Base-by-base conservation (phyloP, 164 flowering plant species). In the Buxus sempervirens region DNA sequence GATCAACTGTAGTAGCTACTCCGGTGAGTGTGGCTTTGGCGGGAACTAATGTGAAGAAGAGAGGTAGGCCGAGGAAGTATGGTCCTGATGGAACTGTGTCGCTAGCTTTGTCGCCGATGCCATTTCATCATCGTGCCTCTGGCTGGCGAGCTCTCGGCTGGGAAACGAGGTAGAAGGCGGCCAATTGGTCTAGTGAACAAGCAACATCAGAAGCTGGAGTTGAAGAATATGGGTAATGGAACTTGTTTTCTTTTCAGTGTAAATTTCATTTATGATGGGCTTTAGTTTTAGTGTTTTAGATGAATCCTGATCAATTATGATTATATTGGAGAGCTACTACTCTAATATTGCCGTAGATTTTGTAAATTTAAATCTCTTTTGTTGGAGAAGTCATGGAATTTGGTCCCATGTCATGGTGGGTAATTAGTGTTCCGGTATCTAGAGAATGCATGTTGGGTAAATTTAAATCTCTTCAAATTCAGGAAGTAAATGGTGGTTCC, bases 1-100 rank as follows among this genome's bases (percentile, higher is more conserved):
- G 82, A 63, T 68, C 84, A 55, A 49, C 81, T 59, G 60, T 78
- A 23, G 64, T 74, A 55, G 58, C 83, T 63, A 58, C 73, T 14
- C 51, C 79, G n/a, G 69, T 68, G 65, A 74, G 63, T 27, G 51
- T 45, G 51, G 51, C 51, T 10, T 45, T 45, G 18, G 51, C 51
- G 18, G 38, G 38, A 32, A 32, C 38, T 7, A 45, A 15, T 41
- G 51, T 66, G 90, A 96, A 91, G 86, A 96, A 90, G 80, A 87
- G 97, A 75, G 98, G 98, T n/a, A 82, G 98, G 70, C 98, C 98
- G 4, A 87, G 97, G 71, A 94, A 91, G 81, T 91, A 90, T 62
- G 93, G 81, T 5, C 84, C 88, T 0, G 96, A 86, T 57, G 93
- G 96, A 21, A 53, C 74, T 0, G 71, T 73, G 4, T 42, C 81